These are phyloP conservation scores for Globisporangium splendens DNA, from an alignment of 352 stramenopile genomes.

Conservation along the genomic window DNA sequence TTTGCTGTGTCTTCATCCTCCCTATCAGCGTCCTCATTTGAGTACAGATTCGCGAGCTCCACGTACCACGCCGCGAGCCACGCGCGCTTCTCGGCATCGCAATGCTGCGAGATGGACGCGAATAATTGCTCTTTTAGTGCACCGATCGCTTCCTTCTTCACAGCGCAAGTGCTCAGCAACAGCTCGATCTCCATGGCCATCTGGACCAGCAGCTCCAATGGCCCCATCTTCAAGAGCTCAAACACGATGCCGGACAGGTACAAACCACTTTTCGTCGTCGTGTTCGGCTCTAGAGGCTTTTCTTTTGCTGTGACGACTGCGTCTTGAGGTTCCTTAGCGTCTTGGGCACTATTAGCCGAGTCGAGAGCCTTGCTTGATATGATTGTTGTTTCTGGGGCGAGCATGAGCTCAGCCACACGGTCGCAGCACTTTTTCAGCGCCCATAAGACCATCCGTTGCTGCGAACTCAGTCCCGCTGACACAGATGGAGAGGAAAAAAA, in stretches of 20 bases:
- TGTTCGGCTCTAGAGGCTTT: background rate
- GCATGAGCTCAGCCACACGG: conserved; percentile 25
- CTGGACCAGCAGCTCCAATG: conserved; percentile 33
- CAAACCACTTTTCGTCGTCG: conserved; percentile 18
- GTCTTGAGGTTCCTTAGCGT: too few species aligned
- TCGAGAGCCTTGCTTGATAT: background rate
- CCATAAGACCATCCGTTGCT: conserved; percentile 42
- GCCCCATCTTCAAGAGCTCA: conserved; percentile 62
- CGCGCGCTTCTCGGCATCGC: conserved; percentile 52
- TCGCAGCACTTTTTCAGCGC: conserved; percentile 40
- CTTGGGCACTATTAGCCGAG: too few species aligned
- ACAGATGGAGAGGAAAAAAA: background rate
- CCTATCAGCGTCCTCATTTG: background rate
- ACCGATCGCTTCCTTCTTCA: conserved; percentile 16
- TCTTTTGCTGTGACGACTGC: background rate
- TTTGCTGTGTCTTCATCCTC: too few species aligned
- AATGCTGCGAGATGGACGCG: conserved; percentile 46
- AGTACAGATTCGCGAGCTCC: conserved; percentile 39
- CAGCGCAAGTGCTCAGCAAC: conserved; percentile 23
- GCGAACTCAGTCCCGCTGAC: conserved; percentile 6
- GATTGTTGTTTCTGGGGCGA: conserved; percentile 7
- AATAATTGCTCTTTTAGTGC: conserved; percentile 41
- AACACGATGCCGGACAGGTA: conserved; percentile 51
- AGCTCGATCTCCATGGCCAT: conserved; percentile 40
- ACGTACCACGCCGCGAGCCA: conserved; percentile 65